Evolutionary conservation across 2,329 filamentous ascomycete genomes (phyloP), one percentile per base, ranked within the genome.

Genomic region (Epichloe glyceriae): DNA sequence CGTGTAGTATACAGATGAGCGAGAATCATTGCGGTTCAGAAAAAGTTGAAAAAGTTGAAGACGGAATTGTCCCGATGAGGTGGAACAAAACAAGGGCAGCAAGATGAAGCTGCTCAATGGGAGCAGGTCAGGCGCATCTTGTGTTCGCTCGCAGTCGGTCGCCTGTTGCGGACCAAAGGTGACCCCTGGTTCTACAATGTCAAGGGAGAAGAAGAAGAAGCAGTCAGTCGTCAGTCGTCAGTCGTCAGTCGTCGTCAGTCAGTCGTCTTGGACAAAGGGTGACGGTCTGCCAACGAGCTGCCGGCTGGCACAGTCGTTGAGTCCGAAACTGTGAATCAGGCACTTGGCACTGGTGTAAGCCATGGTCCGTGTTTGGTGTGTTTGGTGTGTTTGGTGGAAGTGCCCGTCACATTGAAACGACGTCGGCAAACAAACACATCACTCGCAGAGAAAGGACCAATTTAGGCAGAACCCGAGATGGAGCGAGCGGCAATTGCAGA

Each of bases 351-450:
- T 40, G 48, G 43, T 50, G 47, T 33, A 35, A 39, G 47, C 39
- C 26, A 42, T 50, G 51, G 50, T 43, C 47, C 17, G 50, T 49
- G 46, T 51, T 48, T 43, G 49, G 42, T 11, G 26, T 34, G 26
- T 34, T 34, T n/a, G 33, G 11, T 17, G 43, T 45, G 46, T 39
- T 39, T 47, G 37, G 45, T 15, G 43, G 47, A 37, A 34, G 39
- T 43, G 37, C 46, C 30, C 15, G 42, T 41, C 46, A 35, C 38
- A 11, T 49, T 42, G 37, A 37, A 37, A 40, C 37, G 35, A 37
- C 17, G 22, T 46, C 41, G 49, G 50, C 50, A 48, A 51, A 48
- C 50, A 51, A 48, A 48, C 45, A 43, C 17, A 20, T 34, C 33
- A 15, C 41, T 30, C 19, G 33, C 15, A 20, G 14, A 12, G 10